Percentiles rank a stretch among this genome's conserved stretches.
Evolutionary conservation across 2,329 filamentous ascomycete genomes (phyloP).

Genomic region (Orbilia quercus): DNA sequence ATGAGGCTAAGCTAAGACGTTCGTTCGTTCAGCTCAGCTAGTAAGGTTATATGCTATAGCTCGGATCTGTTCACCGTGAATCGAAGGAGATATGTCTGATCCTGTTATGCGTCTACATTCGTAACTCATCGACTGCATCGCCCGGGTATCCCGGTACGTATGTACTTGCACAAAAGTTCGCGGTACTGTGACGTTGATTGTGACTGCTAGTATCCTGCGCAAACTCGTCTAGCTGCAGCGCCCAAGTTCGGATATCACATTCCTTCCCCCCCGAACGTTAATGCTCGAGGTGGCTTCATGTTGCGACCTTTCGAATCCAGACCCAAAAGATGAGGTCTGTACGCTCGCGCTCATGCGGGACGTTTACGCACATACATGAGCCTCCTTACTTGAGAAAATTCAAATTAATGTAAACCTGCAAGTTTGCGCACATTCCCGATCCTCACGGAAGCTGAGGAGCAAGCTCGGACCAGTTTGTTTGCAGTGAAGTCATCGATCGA

Average conservation of each 20-base stretch:
- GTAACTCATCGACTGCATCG: too few species aligned
- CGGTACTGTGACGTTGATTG: too few species aligned
- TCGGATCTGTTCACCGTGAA: not conserved
- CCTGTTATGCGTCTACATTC: too few species aligned
- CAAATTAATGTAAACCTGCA: not conserved
- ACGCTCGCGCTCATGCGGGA: not conserved
- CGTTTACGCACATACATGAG: not conserved
- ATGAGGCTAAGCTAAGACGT: not conserved
- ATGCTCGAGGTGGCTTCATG: too few species aligned
- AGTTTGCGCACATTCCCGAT: not conserved
- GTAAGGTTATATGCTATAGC: not conserved
- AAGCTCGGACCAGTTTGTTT: not conserved
- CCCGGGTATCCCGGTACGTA: too few species aligned
- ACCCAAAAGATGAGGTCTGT: not conserved
- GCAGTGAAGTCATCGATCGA: not conserved
- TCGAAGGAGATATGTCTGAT: not conserved
- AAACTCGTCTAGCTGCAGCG: too few species aligned
- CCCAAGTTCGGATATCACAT: too few species aligned
- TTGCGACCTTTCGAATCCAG: too few species aligned
- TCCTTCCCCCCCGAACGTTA: too few species aligned
- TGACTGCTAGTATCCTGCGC: too few species aligned
- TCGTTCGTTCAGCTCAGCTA: not conserved
- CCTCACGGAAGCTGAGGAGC: not conserved
- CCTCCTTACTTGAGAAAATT: not conserved
- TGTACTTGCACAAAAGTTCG: too few species aligned